Evolutionary conservation across 345 rosid genomes (phyloP), one percentile per base, ranked within the genome.

Genomic region (Lepidium didymum): DNA sequence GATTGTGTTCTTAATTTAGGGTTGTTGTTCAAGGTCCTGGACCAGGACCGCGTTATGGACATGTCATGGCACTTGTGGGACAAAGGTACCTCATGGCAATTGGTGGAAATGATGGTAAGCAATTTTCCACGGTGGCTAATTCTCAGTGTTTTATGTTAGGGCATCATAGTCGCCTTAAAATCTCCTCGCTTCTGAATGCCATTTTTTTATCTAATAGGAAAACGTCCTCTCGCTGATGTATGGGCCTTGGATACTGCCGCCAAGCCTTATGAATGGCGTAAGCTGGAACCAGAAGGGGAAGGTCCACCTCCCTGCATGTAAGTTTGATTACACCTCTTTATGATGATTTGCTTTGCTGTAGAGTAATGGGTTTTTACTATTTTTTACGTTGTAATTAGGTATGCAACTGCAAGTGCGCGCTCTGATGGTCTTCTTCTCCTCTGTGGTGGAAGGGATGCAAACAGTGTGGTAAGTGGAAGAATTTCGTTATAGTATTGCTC

Each of bases 271-370:
- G 97, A 91, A 79, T 91, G 97, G 97, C 92, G 88, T 65, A 91
- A 88, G 74, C 79, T 91, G 83, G 97, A 91, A 70, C 97, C 96
- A 44, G 97, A 91, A 84, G 97, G 97, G 77, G 97, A 91, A 71
- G 97, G 97, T 34, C 97, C 97, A 25, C 97, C 97, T 51, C 96
- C 97, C 45, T 91, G 97, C 97, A 91, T 88, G 97, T 91, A 69
- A 75, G 74, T 54, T 62, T 47, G 54, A 27, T 47, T 25, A 52
- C 8, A 40, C 35, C 67, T 69, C 70, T 49, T 43, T 56, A 41
- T 62, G 38, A 55, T 64, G 57, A 61, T 25, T 7, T 49, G 50
- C 58, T 37, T 53, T 49, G 52, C 31, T 10, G 27, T 56, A 42
- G 56, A 46, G 13, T 75, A 54, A 67, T 67, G 59, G 44, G 41